Evolutionary conservation across 805 yeast species (phyloP), one percentile per base, ranked within the genome.

Genomic region (Dipodascopsis uninucleata): DNA sequence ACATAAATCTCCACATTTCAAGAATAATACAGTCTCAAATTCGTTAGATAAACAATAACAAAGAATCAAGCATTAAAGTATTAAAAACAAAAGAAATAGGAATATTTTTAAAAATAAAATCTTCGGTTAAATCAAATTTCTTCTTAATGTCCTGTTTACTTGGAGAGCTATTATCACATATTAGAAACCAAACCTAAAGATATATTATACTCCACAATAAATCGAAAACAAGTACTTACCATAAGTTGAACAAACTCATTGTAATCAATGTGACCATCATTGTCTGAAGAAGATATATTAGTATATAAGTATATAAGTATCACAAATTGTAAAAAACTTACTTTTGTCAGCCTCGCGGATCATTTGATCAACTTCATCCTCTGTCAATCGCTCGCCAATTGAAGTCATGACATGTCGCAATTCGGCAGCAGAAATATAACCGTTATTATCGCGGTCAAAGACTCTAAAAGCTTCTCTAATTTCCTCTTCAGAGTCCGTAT

Each of bases 281-380:
- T 90, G 47, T 70, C 71, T 35, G 21, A 9, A 16, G 14, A 5
- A 5, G 17, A 10, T 9, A 12, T 35, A 26, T 14, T 14, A 5
- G 53, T 50, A 42, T 8, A n/a, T 40, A 9, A 41, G 17, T 18
- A 16, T 14, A 14, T 14, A 17, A 32, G 16, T 18, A 14, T 9
- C 1, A 20, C 21, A 23, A 23, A 6, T 16, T 20, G 31, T 12
- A 16, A n/a, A n/a, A 14, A 6, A 28, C 54, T 2, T 41, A 67
- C 86, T 87, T 53, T 90, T 81, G 62, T 84, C 94, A 44, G 97
- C 97, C 67, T 93, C 98, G 63, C 83, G 81, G 63, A 93, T 78
- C 97, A 93, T 93, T 68, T 88, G 95, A 61, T 87, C 94, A 41
- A 94, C 97, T 69, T 93, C 98, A 43, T 90, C 94, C 59, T 93